These are phyloP conservation scores for Pseudonectria foliicola DNA, from an alignment of 2,329 filamentous ascomycete species.

Conservation along the genomic window DNA sequence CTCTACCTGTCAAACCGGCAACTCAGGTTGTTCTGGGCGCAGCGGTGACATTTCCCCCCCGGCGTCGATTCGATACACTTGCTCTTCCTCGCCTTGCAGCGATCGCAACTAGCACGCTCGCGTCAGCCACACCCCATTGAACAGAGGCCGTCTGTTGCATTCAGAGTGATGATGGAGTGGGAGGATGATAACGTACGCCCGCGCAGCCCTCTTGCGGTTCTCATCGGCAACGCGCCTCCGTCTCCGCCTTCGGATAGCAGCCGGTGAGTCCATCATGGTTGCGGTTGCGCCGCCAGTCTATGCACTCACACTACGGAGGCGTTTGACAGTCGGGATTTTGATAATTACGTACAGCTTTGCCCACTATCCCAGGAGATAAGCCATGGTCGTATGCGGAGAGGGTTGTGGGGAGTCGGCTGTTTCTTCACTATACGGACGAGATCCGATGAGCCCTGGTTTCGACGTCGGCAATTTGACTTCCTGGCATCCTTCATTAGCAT, in stretches of 20 bases:
- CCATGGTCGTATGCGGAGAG: too few species aligned
- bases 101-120: slow-evolving; percentile 21
- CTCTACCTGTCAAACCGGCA: slow-evolving; percentile 14
- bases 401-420: too few species aligned
- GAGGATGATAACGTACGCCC: slow-evolving; percentile 15
- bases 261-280: slow-evolving; percentile 5
- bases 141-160: neutral
- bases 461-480: too few species aligned
- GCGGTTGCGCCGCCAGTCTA: too few species aligned
- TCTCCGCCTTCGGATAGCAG: slow-evolving; percentile 7
- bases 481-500: too few species aligned
- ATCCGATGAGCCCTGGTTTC: too few species aligned
- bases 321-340: too few species aligned
- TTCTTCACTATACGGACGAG: too few species aligned
- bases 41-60: slow-evolving; percentile 22
- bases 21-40: slow-evolving; percentile 14
- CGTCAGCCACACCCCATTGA: neutral
- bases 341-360: too few species aligned
- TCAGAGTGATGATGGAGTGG: neutral
- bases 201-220: slow-evolving; percentile 26
- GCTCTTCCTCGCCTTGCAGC: slow-evolving; percentile 29
- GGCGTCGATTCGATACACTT: slow-evolving; percentile 24
- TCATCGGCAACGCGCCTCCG: slow-evolving; percentile 23
- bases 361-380: too few species aligned
- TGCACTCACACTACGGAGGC: too few species aligned